These are phyloP conservation scores for Babjeviella inositovora DNA, from an alignment of 805 yeast species.

Conservation along the genomic window DNA sequence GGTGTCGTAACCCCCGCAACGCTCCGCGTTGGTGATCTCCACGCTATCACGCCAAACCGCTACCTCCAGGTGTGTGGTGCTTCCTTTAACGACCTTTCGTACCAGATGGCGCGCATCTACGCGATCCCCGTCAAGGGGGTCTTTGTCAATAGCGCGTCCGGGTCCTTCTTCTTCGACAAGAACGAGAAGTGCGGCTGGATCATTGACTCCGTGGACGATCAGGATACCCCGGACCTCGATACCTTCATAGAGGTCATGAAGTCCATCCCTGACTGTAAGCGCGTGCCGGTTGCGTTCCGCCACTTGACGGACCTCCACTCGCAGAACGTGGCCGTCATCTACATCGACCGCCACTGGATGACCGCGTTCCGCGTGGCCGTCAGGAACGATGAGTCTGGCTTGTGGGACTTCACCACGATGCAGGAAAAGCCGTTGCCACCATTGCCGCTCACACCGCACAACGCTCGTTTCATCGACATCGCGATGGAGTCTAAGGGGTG, in stretches of 20 bases:
- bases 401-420: slow-evolving; percentile 35
- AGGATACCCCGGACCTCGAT: slow-evolving; percentile 59
- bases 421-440: slow-evolving; percentile 53
- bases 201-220: slow-evolving; percentile 61
- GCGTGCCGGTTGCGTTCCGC: slow-evolving; percentile 56
- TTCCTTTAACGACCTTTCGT: slow-evolving; percentile 69
- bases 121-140: slow-evolving; percentile 81
- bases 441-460: slow-evolving; percentile 29
- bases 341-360: slow-evolving; percentile 78
- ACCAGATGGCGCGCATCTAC: slow-evolving; percentile 76
- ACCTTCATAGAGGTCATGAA: slow-evolving; percentile 68
- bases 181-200: slow-evolving; percentile 66
- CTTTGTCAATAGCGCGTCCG: slow-evolving; percentile 60
- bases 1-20: slow-evolving; percentile 36
- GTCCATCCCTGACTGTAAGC: slow-evolving; percentile 56
- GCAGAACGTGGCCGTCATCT: slow-evolving; percentile 46
- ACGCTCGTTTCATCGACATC: slow-evolving; percentile 56
- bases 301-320: slow-evolving; percentile 74
- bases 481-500: slow-evolving; percentile 42
- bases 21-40: slow-evolving; percentile 59
- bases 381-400: slow-evolving; percentile 37
- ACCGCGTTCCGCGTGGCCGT: slow-evolving; percentile 52
- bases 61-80: slow-evolving; percentile 80
- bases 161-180: slow-evolving; percentile 49
- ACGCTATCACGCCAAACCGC: slow-evolving; percentile 67